phyloP scores from a whole-genome alignment of 2,329 filamentous ascomycete species.

The Phoma sp. region DNA sequence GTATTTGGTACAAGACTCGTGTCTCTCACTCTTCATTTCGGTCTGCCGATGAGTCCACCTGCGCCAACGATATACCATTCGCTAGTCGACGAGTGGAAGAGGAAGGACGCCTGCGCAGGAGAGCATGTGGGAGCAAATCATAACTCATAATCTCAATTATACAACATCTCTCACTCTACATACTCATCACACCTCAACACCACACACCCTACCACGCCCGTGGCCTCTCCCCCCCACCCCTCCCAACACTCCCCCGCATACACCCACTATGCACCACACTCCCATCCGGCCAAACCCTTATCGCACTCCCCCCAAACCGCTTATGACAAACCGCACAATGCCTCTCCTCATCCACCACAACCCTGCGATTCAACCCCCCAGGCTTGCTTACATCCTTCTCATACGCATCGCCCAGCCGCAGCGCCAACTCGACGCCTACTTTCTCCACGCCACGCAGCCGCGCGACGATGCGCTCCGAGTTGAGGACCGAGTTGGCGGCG shows the following conservation, averaged over 20 bases:
- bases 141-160: too few species aligned
- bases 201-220: slow-evolving; percentile 17
- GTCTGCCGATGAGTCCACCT: too few species aligned
- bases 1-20: too few species aligned
- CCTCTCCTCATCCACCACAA: slow-evolving; percentile 84
- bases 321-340: slow-evolving; percentile 95
- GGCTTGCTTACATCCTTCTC: slow-evolving; percentile 59
- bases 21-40: too few species aligned
- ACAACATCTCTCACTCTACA: too few species aligned
- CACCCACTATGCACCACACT: slow-evolving; percentile 60
- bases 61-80: too few species aligned
- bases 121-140: too few species aligned
- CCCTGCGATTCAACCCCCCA: slow-evolving; percentile 69
- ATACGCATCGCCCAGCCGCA: slow-evolving; percentile 75
- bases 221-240: slow-evolving; percentile 14
- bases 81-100: too few species aligned
- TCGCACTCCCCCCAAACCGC: slow-evolving; percentile 86
- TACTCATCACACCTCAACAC: too few species aligned
- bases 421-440: slow-evolving; percentile 74
- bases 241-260: slow-evolving; percentile 45
- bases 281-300: slow-evolving; percentile 82
- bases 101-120: too few species aligned
- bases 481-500: slow-evolving; percentile 80
- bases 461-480: slow-evolving; percentile 79
- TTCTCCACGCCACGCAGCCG: slow-evolving; percentile 80